Evolutionary conservation across 75 land plant genomes (phyloP).

Genomic region (Isoetes taiwanensis): DNA sequence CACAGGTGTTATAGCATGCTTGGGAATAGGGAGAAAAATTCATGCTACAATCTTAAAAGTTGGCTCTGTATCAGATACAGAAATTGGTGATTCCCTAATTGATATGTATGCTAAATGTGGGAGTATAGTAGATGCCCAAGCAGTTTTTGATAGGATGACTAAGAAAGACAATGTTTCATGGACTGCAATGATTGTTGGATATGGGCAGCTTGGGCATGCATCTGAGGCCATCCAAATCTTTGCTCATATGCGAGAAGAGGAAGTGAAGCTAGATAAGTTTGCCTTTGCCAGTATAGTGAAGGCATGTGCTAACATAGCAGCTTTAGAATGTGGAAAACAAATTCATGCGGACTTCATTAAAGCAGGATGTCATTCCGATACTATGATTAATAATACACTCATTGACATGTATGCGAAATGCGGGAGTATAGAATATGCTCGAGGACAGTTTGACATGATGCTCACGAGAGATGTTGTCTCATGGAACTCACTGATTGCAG

Average conservation of each 20-base stretch:
- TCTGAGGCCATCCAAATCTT: not conserved
- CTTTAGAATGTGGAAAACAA: constrained; percentile 4
- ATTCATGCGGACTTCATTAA: not conserved
- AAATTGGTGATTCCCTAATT: constrained; percentile 21
- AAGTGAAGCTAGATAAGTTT: constrained; percentile 3
- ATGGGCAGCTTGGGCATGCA: not conserved
- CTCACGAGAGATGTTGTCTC: constrained; percentile 1
- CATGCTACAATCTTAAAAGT: constrained; percentile 20
- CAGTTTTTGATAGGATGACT: not conserved
- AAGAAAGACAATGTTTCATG: not conserved
- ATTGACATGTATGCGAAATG: constrained; percentile 11
- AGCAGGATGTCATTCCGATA: not conserved
- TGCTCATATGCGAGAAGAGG: constrained; percentile 10
- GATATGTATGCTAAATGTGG: constrained; percentile 8
- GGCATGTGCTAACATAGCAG: not conserved
- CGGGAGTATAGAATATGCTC: not conserved
- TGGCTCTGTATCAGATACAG: constrained; percentile 18
- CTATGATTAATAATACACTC: constrained; percentile 10
- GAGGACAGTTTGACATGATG: constrained; percentile 1
- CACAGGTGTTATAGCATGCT: constrained; percentile 21
- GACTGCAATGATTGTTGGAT: constrained; percentile 3
- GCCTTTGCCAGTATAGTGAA: constrained; percentile 1
- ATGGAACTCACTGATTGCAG: constrained; percentile 23
- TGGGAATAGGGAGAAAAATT: constrained; percentile 34
- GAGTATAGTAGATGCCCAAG: constrained; percentile 9